phyloP scores from a whole-genome alignment of 441 rosid species.

The Hura crepitans region DNA sequence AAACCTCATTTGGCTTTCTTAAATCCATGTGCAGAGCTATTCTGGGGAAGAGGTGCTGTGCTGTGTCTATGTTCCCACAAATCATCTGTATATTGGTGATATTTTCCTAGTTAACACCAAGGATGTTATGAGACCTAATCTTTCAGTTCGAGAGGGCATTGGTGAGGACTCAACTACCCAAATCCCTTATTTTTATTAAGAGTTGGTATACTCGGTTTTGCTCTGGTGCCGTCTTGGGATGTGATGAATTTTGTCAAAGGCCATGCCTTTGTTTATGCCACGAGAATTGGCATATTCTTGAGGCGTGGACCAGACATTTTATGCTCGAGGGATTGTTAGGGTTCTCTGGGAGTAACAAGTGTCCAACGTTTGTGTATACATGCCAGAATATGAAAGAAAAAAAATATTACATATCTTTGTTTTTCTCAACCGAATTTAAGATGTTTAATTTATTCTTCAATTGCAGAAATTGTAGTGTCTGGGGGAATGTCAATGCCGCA shows the following conservation, averaged over 20 bases:
- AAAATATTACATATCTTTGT: not conserved
- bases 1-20: not conserved
- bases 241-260: not conserved
- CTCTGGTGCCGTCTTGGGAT: not conserved
- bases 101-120: slow-evolving; percentile 71
- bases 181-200: not conserved
- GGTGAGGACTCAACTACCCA: slow-evolving; percentile 46
- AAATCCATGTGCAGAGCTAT: slow-evolving; percentile 51
- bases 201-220: not conserved
- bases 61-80: slow-evolving; percentile 95
- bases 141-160: slow-evolving; percentile 95
- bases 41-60: slow-evolving; percentile 89
- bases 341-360: not conserved
- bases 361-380: not conserved
- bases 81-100: slow-evolving; percentile 95
- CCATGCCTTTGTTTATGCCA: not conserved
- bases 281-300: not conserved
- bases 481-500: slow-evolving; percentile 99
- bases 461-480: slow-evolving; percentile 90
- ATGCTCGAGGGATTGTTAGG: not conserved
- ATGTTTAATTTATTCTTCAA: slow-evolving; percentile 18
- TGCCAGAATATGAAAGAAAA: not conserved
- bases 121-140: slow-evolving; percentile 92
- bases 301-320: not conserved
- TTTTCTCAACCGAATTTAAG: not conserved